Conservation (phyloP, 2,329 filamentous ascomycete species). For the Knufia petricola region DNA sequence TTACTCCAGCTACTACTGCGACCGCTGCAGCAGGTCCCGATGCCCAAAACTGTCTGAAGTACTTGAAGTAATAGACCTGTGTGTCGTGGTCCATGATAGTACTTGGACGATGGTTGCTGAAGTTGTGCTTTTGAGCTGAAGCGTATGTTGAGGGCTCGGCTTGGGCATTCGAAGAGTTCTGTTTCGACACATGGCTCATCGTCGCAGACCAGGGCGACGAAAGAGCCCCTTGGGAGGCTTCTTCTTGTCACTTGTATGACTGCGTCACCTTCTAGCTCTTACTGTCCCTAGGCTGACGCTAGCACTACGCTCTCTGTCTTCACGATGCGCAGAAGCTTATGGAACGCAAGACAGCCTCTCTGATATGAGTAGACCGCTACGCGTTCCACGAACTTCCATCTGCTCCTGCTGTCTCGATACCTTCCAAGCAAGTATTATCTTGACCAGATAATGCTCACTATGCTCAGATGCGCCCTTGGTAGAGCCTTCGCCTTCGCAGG, state of each 20-base stretch:
- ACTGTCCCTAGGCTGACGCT: neutral
- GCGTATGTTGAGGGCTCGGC: conserved; percentile 13
- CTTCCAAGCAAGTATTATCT: conserved; percentile 4
- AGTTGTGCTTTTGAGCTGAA: conserved; percentile 20
- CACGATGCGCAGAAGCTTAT: conserved; percentile 39
- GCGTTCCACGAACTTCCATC: conserved; percentile 42
- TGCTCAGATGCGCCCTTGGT: neutral
- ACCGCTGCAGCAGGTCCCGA: conserved; percentile 36
- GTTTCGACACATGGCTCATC: conserved; percentile 23
- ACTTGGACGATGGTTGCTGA: conserved; percentile 17
- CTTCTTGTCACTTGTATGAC: neutral
- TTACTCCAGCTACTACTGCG: conserved; percentile 37
- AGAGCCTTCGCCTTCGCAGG: neutral
- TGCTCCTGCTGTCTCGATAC: conserved; percentile 9
- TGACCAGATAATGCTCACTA: conserved; percentile 4
- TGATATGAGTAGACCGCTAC: conserved; percentile 38
- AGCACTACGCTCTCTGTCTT: conserved; percentile 3
- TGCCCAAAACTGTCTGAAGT: conserved; percentile 38
- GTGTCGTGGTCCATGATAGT: conserved; percentile 31
- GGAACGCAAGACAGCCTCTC: conserved; percentile 45
- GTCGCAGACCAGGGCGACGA: conserved; percentile 1
- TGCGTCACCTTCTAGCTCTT: neutral
- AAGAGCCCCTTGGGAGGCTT: neutral
- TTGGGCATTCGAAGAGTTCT: conserved; percentile 4
- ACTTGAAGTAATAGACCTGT: conserved; percentile 36